Base-by-base conservation (phyloP, 176 grass and related monocot species). In the Themeda triandra region DNA sequence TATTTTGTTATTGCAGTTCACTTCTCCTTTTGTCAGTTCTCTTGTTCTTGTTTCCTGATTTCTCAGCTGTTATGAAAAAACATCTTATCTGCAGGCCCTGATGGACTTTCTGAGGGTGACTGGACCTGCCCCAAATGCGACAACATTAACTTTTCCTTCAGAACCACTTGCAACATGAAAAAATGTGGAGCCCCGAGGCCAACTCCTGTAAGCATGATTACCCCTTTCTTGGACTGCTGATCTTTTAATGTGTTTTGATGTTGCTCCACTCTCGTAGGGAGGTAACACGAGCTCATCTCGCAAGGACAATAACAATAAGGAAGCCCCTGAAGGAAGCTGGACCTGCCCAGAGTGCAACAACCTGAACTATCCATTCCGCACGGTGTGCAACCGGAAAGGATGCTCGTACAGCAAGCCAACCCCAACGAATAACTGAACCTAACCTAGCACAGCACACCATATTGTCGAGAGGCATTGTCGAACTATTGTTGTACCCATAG, bases 121-220 rank as follows among this genome's bases (percentile, higher is more conserved):
- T 98, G 96, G 96, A 71, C 84, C 71, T 98, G 96, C 31, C 96
- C 91, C 3, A 93, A 93, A 68, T 98, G 96, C 87, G 86, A 95
- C 7, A 98, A 98, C 83, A 51, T 93, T 5, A 98, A 98, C 27
- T 98, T 98, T 63, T 86, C 93, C 32, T 98, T 98, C 79, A 89
- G 96, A 90, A 92, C 76, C 56, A 95, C 65, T 66, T 98, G 96
- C 89, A 98, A 98, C 87, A 95, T 98, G 96, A 95, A 98, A 84
- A 98, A 98, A 87, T 98, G 96, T 85, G 90, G 90, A 86, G 90
- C 90, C 72, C 92, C 90, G 23, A 89, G 92, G 68, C 92, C 87
- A 82, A 70, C 85, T 33, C 78, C 81, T 53, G 92, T 94, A 94
- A 92, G 85, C 51, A 75, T 69, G 12, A 73, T 75, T 11, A 39